Conservation (phyloP, 1,284 basidiomycete genomes). For the Exobasidium rhododendri region DNA sequence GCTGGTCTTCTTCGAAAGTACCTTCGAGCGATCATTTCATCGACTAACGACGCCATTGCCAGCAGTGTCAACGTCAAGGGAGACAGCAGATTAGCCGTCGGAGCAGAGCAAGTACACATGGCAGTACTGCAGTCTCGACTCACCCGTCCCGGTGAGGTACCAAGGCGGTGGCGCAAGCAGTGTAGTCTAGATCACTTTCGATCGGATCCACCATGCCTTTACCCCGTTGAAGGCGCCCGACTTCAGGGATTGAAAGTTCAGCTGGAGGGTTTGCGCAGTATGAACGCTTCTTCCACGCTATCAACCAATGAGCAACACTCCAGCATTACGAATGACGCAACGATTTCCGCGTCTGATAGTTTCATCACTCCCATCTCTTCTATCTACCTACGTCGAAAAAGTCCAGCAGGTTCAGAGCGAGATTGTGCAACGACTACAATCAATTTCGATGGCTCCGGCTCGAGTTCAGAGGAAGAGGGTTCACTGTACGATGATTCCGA, state of each 20-base stretch:
- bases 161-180: neutral
- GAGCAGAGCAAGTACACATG: neutral
- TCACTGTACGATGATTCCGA: constrained; percentile 4
- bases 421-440: neutral
- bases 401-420: neutral
- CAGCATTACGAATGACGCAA: neutral
- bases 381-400: neutral
- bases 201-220: neutral
- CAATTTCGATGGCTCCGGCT: neutral
- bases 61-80: neutral
- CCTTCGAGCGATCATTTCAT: neutral
- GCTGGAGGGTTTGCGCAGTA: neutral
- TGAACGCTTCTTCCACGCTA: neutral
- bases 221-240: neutral
- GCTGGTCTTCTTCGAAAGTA: neutral
- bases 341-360: neutral
- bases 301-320: neutral
- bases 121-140: neutral
- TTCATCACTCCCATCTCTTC: neutral
- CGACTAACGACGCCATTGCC: neutral
- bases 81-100: neutral
- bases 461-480: too few species aligned
- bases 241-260: neutral
- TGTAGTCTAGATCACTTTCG: neutral
- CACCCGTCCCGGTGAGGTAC: neutral